A percentile compares a stretch with the other conserved stretches of the same genome.
These are phyloP conservation scores for Emericellopsis atlantica DNA, from an alignment of 2,329 filamentous ascomycete genomes.

Conservation along the genomic window DNA sequence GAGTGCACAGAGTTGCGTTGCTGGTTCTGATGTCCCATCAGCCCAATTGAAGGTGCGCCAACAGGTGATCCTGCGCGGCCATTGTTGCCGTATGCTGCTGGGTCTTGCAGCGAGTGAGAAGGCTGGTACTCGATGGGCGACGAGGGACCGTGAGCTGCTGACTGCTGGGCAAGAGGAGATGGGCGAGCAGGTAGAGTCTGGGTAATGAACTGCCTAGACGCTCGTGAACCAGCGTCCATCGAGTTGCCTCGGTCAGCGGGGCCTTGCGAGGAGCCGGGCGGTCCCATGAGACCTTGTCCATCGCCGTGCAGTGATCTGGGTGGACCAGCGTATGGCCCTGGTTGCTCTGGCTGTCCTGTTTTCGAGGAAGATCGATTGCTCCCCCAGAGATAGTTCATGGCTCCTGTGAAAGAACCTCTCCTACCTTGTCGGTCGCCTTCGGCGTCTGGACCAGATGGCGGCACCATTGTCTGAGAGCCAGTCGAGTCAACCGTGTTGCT, in stretches of 20 bases:
- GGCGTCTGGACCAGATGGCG: slow-evolving; percentile 5
- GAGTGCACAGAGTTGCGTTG: too few species aligned
- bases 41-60: too few species aligned
- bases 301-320: too few species aligned
- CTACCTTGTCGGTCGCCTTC: slow-evolving; percentile 10
- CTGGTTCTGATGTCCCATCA: too few species aligned
- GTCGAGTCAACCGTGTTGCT: slow-evolving; percentile 1
- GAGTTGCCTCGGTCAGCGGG: not conserved
- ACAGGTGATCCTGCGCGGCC: too few species aligned
- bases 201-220: not conserved
- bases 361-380: slow-evolving; percentile 1
- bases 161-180: slow-evolving; percentile 1
- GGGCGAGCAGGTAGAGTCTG: not conserved
- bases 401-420: slow-evolving; percentile 14
- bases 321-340: too few species aligned
- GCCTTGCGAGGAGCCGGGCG: not conserved
- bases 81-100: too few species aligned
- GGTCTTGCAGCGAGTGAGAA: too few species aligned
- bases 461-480: slow-evolving; percentile 6
- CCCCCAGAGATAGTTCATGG: slow-evolving; percentile 14
- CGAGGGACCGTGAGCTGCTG: not conserved
- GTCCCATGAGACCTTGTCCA: not conserved
- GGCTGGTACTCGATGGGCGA: not conserved
- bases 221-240: not conserved
- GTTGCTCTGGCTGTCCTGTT: not conserved